A percentile compares a stretch with the other conserved stretches of the same genome.
These are phyloP conservation scores for Populus nigra DNA, from an alignment of 345 rosid genomes.

Conservation along the genomic window DNA sequence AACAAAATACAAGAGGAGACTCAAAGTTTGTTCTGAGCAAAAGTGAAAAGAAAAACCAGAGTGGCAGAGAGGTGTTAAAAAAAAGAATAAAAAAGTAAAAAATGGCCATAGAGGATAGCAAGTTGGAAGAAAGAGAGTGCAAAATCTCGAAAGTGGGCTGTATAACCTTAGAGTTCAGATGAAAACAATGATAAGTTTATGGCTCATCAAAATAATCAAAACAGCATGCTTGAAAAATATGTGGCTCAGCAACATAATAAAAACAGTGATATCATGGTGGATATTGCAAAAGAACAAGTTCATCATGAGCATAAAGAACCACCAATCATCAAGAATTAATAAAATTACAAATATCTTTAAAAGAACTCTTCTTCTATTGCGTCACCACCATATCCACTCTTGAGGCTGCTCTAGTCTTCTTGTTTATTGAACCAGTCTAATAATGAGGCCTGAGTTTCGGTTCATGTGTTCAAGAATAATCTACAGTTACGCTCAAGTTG, in stretches of 20 bases:
- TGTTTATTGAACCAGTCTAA: background rate
- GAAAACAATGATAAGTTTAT: background rate
- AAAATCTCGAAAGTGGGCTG: background rate
- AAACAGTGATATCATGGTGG: background rate
- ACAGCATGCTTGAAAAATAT: background rate
- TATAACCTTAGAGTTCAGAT: background rate
- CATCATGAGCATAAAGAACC: background rate
- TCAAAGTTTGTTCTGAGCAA: background rate
- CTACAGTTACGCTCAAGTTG: background rate
- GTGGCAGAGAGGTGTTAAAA: background rate
- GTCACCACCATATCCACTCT: background rate
- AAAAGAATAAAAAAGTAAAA: background rate
- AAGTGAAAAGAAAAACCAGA: background rate
- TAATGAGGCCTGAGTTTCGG: background rate
- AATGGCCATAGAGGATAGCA: background rate
- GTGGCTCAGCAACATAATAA: background rate
- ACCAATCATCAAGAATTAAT: background rate
- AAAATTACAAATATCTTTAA: background rate
- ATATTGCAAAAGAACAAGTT: background rate
- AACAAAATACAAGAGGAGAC: background rate
- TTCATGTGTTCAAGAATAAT: background rate
- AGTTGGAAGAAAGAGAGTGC: background rate
- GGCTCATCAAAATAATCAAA: background rate
- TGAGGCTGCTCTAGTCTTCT: background rate
- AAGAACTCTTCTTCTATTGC: background rate